Evolutionary conservation across 495 filamentous ascomycete genomes (phyloP).

Genomic region (Aspergillus bertholletiae): DNA sequence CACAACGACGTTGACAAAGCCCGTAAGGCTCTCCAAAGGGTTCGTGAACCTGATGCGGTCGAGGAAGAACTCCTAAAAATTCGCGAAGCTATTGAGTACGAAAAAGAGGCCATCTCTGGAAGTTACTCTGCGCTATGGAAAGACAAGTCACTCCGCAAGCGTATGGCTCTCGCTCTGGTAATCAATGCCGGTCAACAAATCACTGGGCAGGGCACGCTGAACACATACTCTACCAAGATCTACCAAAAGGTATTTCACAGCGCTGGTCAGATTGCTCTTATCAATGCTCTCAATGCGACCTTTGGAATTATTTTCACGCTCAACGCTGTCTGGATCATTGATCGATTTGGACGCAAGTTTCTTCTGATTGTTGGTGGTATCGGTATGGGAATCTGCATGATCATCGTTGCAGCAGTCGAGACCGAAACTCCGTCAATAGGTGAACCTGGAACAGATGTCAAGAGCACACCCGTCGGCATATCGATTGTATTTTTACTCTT

Average conservation of each 20-base stretch:
- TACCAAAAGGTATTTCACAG: slow-evolving; percentile 61
- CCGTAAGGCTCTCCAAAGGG: slow-evolving; percentile 40
- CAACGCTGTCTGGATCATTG: slow-evolving; percentile 66
- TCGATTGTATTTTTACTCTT: slow-evolving; percentile 60
- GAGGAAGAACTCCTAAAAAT: slow-evolving; percentile 55
- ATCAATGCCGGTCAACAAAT: slow-evolving; percentile 61
- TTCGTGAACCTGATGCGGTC: slow-evolving; percentile 56
- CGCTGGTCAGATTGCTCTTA: slow-evolving; percentile 54
- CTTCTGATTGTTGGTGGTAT: slow-evolving; percentile 65
- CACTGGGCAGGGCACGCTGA: slow-evolving; percentile 59
- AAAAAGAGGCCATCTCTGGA: slow-evolving; percentile 57
- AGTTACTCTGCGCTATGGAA: slow-evolving; percentile 57
- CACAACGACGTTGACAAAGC: slow-evolving; percentile 53
- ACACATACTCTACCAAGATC: slow-evolving; percentile 60
- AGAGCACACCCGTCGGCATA: slow-evolving; percentile 56
- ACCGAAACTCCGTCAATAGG: slow-evolving; percentile 52
- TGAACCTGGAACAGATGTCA: too few relatives aligned
- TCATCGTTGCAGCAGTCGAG: slow-evolving; percentile 61
- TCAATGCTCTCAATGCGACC: slow-evolving; percentile 69
- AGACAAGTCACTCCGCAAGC: slow-evolving; percentile 57
- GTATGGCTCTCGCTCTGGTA: slow-evolving; percentile 49
- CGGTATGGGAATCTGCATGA: slow-evolving; percentile 68
- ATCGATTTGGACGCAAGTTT: slow-evolving; percentile 65
- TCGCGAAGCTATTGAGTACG: slow-evolving; percentile 58
- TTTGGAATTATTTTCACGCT: slow-evolving; percentile 64